A percentile compares a stretch with the other conserved stretches of the same genome.
phyloP scores from a whole-genome alignment of 2,329 filamentous ascomycete genomes.

The Microsporum canis region DNA sequence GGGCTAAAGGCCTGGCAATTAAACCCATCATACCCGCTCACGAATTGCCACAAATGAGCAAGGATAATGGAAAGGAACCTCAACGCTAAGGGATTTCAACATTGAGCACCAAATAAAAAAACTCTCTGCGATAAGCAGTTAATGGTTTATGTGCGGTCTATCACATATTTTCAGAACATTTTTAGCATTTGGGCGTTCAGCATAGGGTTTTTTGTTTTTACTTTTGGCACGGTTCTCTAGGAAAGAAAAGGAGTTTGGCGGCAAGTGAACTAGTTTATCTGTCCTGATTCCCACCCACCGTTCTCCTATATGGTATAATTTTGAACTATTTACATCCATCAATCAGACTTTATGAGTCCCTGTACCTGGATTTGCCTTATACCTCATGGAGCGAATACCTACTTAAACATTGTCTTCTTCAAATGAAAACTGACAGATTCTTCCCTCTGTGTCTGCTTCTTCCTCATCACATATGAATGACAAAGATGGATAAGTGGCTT shows the following conservation, averaged over 20 bases:
- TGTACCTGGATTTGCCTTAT: background rate
- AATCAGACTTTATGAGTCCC: background rate
- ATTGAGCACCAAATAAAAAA: background rate
- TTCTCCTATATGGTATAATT: background rate
- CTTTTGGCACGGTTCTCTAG: background rate
- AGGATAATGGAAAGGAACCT: background rate
- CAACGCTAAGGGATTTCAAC: background rate
- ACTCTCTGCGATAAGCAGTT: background rate
- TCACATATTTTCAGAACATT: background rate
- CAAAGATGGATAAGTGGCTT: too few relatives aligned
- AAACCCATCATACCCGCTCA: conserved; percentile 10
- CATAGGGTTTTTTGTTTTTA: background rate
- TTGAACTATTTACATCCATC: background rate
- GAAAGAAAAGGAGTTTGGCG: background rate
- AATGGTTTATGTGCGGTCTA: background rate
- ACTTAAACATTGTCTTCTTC: too few relatives aligned
- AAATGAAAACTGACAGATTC: too few relatives aligned
- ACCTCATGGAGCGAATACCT: background rate
- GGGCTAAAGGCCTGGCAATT: conserved; percentile 34
- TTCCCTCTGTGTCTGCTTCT: too few relatives aligned
- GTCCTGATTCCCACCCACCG: background rate
- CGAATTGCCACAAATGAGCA: conserved; percentile 3
- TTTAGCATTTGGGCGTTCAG: background rate
- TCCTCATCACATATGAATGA: too few relatives aligned
- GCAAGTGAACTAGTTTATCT: background rate